Evolutionary conservation across 192 early-diverging fungal species (phyloP).

Genomic region (Radiomyces spectabilis): DNA sequence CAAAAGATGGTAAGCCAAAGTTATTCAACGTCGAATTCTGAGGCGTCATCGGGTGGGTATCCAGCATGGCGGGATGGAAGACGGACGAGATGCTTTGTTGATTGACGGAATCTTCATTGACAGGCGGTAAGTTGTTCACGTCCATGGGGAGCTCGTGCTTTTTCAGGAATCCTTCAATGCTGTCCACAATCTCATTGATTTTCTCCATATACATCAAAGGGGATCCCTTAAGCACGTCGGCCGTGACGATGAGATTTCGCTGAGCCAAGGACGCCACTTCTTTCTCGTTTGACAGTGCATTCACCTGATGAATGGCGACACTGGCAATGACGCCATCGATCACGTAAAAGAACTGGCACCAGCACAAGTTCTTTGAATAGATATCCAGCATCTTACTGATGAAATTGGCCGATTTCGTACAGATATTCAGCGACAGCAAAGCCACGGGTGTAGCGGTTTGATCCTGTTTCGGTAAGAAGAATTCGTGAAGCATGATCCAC

Average conservation of each 20-base stretch:
- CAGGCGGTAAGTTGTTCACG: slow-evolving; percentile 15
- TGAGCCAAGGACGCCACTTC: slow-evolving; percentile 27
- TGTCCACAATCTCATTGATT: slow-evolving; percentile 31
- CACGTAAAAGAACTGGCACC: slow-evolving; percentile 35
- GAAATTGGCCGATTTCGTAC: slow-evolving; percentile 33
- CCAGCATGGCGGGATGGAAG: slow-evolving; percentile 26
- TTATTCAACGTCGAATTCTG: too few relatives aligned
- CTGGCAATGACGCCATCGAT: slow-evolving; percentile 32
- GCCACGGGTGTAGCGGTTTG: slow-evolving; percentile 34
- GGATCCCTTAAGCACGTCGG: slow-evolving; percentile 19
- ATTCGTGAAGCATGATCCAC: slow-evolving; percentile 37
- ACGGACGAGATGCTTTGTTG: slow-evolving; percentile 26
- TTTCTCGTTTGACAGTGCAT: slow-evolving; percentile 30
- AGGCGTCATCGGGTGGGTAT: too few relatives aligned
- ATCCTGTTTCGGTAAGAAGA: slow-evolving; percentile 35
- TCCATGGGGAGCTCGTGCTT: slow-evolving; percentile 22
- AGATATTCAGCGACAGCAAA: slow-evolving; percentile 30
- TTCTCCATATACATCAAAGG: slow-evolving; percentile 32
- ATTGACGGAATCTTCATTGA: slow-evolving; percentile 27
- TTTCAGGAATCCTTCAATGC: slow-evolving; percentile 26
- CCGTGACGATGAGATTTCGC: slow-evolving; percentile 28
- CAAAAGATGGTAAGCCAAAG: too few relatives aligned
- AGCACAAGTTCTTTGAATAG: slow-evolving; percentile 21
- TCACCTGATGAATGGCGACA: slow-evolving; percentile 32
- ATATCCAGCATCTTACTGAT: slow-evolving; percentile 30